Base-by-base conservation (phyloP, 2,329 filamentous ascomycete species). In the Thielaviopsis punctulata region DNA sequence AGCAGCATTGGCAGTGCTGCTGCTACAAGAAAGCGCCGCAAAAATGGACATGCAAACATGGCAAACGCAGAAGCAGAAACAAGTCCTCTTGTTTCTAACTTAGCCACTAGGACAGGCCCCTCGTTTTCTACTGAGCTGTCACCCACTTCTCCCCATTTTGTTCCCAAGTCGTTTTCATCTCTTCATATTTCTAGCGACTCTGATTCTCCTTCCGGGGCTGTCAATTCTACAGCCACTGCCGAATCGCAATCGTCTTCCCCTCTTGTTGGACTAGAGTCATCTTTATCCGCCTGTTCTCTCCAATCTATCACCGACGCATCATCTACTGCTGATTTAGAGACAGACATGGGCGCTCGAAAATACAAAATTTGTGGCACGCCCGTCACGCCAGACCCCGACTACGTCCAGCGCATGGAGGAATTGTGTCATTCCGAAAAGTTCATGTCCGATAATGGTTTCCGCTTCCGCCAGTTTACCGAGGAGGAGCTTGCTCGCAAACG, bases 401-500 rank as follows among this genome's bases (percentile, higher is more conserved):
- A 51, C 24, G 49, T 45, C 13, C 36, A 51, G 23, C 41, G 33
- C 9, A 23, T 51, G 3, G 43, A 46, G n/a, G 10, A n/a, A 3
- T 24, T 51, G 24, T 23, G 41, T 6, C 49, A 51, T 27, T 43
- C 49, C 10, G 30, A 36, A 36, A 36, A 36, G 30, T 36, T 36
- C 30, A n/a, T 19, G 18, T 33, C 24, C 13, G 30, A 54, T 1
- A 51, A 47, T 39, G 62, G 62, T 30, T 65, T 63, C 44, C 51
- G 63, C 18, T 30, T 64, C 9, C 36, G 47, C 1, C 60, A 61
- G 47, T 57, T 64, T 6, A 57, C 59, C 2, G 19, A 33, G 18
- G 46, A 52, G 1, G 62, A 65, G 12, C 49, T 66, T 2, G 56
- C 63, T 6, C 59, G 57, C n/a, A 66, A 65, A 57, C 60, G 57